Percentiles rank a stretch among this genome's conserved stretches.
Evolutionary conservation across 2,329 filamentous ascomycete genomes (phyloP).

Genomic region (Arthrobotrys sinensis): DNA sequence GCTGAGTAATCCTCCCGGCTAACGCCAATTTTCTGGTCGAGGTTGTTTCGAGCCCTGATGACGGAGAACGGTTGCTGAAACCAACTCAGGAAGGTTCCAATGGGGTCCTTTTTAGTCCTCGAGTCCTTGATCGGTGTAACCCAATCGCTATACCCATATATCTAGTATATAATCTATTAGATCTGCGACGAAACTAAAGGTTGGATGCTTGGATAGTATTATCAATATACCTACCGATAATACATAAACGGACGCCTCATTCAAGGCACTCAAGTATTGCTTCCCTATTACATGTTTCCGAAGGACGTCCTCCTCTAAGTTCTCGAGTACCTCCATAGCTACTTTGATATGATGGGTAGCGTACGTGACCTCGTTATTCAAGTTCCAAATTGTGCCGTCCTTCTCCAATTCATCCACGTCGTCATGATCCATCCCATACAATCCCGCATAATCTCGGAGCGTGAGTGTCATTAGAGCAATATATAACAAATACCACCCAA

Average conservation of each 20-base stretch:
- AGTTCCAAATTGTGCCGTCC: not conserved
- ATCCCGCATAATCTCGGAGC: not conserved
- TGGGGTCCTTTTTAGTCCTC: conserved; percentile 12
- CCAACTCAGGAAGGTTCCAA: conserved; percentile 14
- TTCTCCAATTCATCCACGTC: not conserved
- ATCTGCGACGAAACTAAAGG: not conserved
- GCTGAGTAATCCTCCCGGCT: not conserved
- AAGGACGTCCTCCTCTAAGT: conserved; percentile 3
- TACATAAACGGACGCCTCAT: conserved; percentile 13
- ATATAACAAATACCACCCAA: conserved; percentile 13
- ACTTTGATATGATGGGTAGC: conserved; percentile 10
- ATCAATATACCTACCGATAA: conserved; percentile 12
- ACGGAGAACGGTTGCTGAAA: conserved; percentile 11
- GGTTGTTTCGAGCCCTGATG: not conserved
- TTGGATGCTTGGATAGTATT: not conserved
- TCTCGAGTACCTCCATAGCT: conserved; percentile 7
- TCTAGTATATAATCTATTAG: conserved; percentile 18
- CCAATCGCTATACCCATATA: conserved; percentile 31
- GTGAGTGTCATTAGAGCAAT: not conserved
- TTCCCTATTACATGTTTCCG: not conserved
- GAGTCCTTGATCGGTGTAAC: not conserved
- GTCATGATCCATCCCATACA: not conserved
- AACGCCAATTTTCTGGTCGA: not conserved
- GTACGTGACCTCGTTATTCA: not conserved
- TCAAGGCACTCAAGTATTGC: conserved; percentile 3